These are phyloP conservation scores for Ilyonectria robusta DNA, from an alignment of 2,329 filamentous ascomycete genomes.

Conservation along the genomic window DNA sequence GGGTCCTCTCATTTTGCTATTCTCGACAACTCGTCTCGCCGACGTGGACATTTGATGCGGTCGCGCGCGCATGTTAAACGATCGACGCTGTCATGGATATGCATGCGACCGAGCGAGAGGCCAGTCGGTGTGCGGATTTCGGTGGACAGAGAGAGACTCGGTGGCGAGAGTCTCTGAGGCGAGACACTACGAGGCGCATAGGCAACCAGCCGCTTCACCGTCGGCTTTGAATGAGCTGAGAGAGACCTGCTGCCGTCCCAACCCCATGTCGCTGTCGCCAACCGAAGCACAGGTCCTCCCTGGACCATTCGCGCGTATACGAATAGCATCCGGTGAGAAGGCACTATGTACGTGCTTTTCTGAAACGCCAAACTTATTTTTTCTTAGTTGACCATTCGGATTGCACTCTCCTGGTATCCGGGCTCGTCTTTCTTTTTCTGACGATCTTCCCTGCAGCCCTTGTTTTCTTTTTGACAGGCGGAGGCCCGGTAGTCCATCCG, in stretches of 20 bases:
- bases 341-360: not conserved
- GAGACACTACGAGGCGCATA: not conserved
- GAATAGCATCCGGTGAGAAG: constrained; percentile 1
- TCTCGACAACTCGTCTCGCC: constrained; percentile 4
- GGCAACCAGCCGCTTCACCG: constrained; percentile 7
- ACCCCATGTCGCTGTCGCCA: constrained; percentile 9
- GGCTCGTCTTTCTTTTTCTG: constrained; percentile 24
- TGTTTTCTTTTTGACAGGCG: constrained; percentile 26
- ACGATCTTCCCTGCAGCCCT: constrained; percentile 7
- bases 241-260: constrained; percentile 17
- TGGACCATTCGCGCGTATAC: constrained; percentile 3
- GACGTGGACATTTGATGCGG: constrained; percentile 1
- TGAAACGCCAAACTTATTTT: constrained; percentile 17
- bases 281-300: constrained; percentile 15
- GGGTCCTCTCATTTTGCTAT: constrained; percentile 47
- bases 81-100: not conserved
- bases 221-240: constrained; percentile 24
- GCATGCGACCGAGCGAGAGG: constrained; percentile 1
- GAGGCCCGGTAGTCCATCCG: constrained; percentile 35
- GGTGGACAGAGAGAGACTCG: not conserved
- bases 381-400: constrained; percentile 3
- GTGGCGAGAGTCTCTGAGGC: not conserved
- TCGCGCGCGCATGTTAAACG: not conserved
- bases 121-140: not conserved
- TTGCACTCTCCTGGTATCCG: not conserved